phyloP scores from a whole-genome alignment of 768 basidiomycete genomes.

The Lentinus brumalis region DNA sequence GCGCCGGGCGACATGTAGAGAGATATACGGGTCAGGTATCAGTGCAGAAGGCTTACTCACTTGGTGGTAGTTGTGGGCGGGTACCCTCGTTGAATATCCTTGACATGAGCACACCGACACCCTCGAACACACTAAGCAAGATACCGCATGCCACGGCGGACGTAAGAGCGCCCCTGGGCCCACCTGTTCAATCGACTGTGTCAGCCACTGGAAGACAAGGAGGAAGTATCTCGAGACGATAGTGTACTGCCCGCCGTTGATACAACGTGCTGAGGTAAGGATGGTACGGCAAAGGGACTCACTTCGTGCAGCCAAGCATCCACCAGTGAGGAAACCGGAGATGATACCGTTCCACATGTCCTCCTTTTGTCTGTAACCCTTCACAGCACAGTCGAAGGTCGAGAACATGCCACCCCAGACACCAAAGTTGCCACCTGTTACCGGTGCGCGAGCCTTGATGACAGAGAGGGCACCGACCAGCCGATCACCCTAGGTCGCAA shows the following conservation, averaged over 20 bases:
- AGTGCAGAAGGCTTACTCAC: slow-evolving; percentile 46
- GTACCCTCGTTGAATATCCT: slow-evolving; percentile 86
- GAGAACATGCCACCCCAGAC: slow-evolving; percentile 99
- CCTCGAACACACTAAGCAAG: slow-evolving; percentile 90
- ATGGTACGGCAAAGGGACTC: slow-evolving; percentile 38
- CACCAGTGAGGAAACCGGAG: slow-evolving; percentile 98
- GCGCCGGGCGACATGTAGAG: background rate
- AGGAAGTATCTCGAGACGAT: too few relatives aligned
- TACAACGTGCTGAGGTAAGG: too few relatives aligned
- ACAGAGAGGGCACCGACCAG: slow-evolving; percentile 92
- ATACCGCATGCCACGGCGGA: slow-evolving; percentile 98
- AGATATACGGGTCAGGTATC: background rate
- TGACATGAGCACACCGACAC: slow-evolving; percentile 90
- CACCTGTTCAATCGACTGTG: slow-evolving; percentile 57
- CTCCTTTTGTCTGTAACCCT: slow-evolving; percentile 95
- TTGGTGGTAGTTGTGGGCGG: slow-evolving; percentile 76
- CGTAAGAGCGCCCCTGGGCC: slow-evolving; percentile 85
- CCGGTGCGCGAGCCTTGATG: slow-evolving; percentile 97
- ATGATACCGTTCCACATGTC: slow-evolving; percentile 99
- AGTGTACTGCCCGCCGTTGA: too few relatives aligned
- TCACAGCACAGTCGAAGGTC: slow-evolving; percentile 97
- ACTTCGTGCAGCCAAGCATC: slow-evolving; percentile 93
- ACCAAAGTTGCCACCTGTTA: slow-evolving; percentile 96
- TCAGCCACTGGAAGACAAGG: background rate
- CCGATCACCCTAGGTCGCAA: slow-evolving; percentile 78